These are phyloP conservation scores for Penicillium bovifimosum DNA, from an alignment of 495 filamentous ascomycete genomes.

Conservation along the genomic window DNA sequence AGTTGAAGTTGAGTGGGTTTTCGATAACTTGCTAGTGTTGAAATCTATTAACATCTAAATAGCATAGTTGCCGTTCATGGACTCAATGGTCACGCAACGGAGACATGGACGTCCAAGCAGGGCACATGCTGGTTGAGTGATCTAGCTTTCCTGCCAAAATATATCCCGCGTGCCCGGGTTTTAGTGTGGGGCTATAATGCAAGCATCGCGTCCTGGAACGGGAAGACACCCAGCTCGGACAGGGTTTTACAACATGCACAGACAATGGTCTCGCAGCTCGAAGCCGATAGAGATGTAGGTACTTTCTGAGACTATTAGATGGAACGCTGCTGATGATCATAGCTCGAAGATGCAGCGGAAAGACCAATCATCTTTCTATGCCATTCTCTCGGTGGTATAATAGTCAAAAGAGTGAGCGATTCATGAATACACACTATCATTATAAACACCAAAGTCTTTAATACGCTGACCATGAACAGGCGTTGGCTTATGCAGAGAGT, in stretches of 20 bases:
- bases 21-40: neutral
- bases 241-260: constrained; percentile 29
- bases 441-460: neutral
- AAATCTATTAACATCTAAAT: neutral
- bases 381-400: constrained; percentile 20
- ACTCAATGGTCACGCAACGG: constrained; percentile 31
- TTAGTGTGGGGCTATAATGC: constrained; percentile 28
- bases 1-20: constrained; percentile 3
- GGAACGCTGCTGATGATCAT: neutral
- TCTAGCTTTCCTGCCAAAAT: constrained; percentile 20
- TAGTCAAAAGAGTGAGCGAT: constrained; percentile 13
- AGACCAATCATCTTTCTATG: constrained; percentile 21
- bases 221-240: constrained; percentile 9
- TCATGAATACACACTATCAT: neutral
- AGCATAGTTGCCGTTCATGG: constrained; percentile 43
- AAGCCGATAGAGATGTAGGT: constrained; percentile 10
- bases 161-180: constrained; percentile 21
- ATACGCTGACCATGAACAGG: constrained; percentile 12
- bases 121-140: constrained; percentile 24
- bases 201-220: constrained; percentile 15
- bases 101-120: constrained; percentile 25
- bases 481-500: constrained; percentile 24
- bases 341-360: constrained; percentile 9
- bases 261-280: constrained; percentile 24
- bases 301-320: neutral